These are phyloP conservation scores for Mycena olivaceomarginata DNA, from an alignment of 768 basidiomycete genomes.

Conservation along the genomic window DNA sequence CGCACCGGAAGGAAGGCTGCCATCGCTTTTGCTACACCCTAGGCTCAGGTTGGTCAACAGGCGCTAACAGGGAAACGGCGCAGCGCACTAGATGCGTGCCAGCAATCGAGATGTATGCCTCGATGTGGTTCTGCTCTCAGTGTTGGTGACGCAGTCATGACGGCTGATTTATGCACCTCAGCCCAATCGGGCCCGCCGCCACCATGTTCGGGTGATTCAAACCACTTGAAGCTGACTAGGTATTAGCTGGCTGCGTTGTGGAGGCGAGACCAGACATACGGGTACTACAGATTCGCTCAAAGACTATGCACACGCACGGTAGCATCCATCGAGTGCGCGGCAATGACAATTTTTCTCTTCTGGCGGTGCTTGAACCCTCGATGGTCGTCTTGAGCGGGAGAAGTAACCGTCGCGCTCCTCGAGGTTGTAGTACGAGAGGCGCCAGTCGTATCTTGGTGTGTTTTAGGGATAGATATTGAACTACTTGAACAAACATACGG, in stretches of 20 bases:
- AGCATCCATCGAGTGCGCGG: constrained; percentile 91
- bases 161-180: constrained; percentile 73
- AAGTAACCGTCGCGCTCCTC: constrained; percentile 95
- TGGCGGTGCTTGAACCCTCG: constrained; percentile 86
- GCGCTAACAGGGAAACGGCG: not conserved
- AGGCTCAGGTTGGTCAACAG: constrained; percentile 3
- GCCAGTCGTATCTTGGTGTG: constrained; percentile 80
- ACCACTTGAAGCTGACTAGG: constrained; percentile 91
- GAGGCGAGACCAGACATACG: constrained; percentile 70
- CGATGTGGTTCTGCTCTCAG: constrained; percentile 83
- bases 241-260: constrained; percentile 29
- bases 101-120: constrained; percentile 88
- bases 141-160: constrained; percentile 21
- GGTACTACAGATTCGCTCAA: constrained; percentile 74
- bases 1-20: constrained; percentile 91
- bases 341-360: constrained; percentile 87
- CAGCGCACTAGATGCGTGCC: constrained; percentile 87
- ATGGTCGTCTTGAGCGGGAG: constrained; percentile 88
- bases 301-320: constrained; percentile 67
- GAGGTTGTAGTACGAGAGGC: constrained; percentile 90
- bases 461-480: no score
- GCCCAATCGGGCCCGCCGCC: constrained; percentile 93
- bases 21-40: constrained; percentile 97
- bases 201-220: constrained; percentile 90
- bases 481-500: constrained; percentile 61